A percentile compares a stretch with the other conserved stretches of the same genome.
These are phyloP conservation scores for Claviceps pazoutovae DNA, from an alignment of 2,329 filamentous ascomycete genomes.

Conservation along the genomic window DNA sequence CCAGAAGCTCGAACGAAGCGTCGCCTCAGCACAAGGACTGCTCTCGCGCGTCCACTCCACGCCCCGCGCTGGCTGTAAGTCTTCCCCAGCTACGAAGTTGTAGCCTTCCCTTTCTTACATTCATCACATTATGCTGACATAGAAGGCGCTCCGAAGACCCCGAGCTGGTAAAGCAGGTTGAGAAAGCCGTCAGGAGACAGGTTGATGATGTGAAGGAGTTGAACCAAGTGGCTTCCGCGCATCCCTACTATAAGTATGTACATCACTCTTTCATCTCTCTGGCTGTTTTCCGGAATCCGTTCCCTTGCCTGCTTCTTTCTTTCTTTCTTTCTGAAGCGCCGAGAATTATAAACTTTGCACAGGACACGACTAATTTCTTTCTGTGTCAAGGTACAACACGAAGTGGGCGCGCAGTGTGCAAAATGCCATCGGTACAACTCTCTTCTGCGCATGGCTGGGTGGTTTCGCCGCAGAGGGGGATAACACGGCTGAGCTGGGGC, in stretches of 20 bases:
- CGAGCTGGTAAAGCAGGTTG: slow-evolving; percentile 53
- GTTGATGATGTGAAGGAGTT: slow-evolving; percentile 58
- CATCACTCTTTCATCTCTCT: too few relatives aligned
- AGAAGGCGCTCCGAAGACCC: slow-evolving; percentile 31
- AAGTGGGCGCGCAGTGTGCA: slow-evolving; percentile 79
- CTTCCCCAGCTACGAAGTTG: background rate
- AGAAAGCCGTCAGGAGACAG: slow-evolving; percentile 59
- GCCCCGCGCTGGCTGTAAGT: slow-evolving; percentile 43
- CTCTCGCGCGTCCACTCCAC: slow-evolving; percentile 86
- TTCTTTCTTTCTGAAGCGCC: background rate
- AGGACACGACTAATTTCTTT: background rate
- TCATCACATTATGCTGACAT: slow-evolving; percentile 2
- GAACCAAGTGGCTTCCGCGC: slow-evolving; percentile 58
- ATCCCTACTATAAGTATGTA: slow-evolving; percentile 86
- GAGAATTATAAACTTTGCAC: background rate
- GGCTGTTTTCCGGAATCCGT: too few relatives aligned
- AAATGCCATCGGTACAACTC: slow-evolving; percentile 49
- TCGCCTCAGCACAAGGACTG: slow-evolving; percentile 65
- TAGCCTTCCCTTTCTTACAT: too few relatives aligned
- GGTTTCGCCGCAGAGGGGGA: slow-evolving; percentile 36
- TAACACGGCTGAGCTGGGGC: slow-evolving; percentile 40
- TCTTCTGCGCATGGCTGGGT: slow-evolving; percentile 62
- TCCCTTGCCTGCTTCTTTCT: too few relatives aligned
- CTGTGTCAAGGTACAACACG: slow-evolving; percentile 51
- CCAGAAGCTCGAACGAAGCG: slow-evolving; percentile 70